Percentiles rank a stretch among this genome's conserved stretches.
Evolutionary conservation across 2,329 filamentous ascomycete species (phyloP).

Genomic region (Colletotrichum sojae): DNA sequence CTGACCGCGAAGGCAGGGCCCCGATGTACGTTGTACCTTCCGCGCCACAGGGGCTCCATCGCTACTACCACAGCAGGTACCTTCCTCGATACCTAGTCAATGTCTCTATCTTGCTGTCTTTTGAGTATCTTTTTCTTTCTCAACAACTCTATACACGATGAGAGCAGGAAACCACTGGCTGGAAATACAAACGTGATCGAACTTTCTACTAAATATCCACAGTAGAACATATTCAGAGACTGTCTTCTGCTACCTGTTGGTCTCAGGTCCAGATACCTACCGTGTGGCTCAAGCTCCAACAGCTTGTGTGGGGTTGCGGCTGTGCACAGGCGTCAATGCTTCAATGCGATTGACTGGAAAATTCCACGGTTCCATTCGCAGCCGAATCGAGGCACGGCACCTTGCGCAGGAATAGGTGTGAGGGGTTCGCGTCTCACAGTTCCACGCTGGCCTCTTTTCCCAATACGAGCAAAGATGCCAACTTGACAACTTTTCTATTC

Average conservation of each 20-base stretch:
- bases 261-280: background rate
- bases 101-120: too few species aligned
- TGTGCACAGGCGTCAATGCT: conserved; percentile 2
- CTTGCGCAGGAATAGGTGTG: background rate
- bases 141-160: too few species aligned
- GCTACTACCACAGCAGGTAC: too few species aligned
- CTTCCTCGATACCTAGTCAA: too few species aligned
- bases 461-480: conserved; percentile 46
- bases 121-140: too few species aligned
- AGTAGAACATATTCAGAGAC: too few species aligned
- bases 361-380: conserved; percentile 38
- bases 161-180: too few species aligned
- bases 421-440: conserved; percentile 42
- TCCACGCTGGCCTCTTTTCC: conserved; percentile 63
- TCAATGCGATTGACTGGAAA: conserved; percentile 37
- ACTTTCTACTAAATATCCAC: too few species aligned
- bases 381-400: conserved; percentile 25
- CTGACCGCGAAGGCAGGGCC: too few species aligned
- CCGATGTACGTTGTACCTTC: background rate
- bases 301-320: conserved; percentile 41
- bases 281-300: conserved; percentile 40
- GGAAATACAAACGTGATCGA: too few species aligned
- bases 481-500: conserved; percentile 32
- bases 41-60: conserved; percentile 15
- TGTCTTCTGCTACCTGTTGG: too few species aligned